Evolutionary conservation across 225 moss, liverwort and hornwort species (phyloP).

Genomic region (Asterella californica): DNA sequence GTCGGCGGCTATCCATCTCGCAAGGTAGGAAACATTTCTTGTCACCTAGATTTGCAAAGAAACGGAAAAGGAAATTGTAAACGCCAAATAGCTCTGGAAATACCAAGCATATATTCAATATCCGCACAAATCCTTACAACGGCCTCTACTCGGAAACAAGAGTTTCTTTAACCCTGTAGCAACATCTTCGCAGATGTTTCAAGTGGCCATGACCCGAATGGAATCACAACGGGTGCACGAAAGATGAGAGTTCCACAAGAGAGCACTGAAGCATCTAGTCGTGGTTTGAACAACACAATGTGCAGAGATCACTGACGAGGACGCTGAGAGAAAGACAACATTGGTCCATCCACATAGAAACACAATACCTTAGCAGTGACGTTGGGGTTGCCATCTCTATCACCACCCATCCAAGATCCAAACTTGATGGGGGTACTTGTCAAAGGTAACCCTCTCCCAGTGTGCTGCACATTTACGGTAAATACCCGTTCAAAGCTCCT

Average conservation of each 20-base stretch:
- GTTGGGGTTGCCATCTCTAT: constrained; percentile 82
- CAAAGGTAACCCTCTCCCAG: constrained; percentile 66
- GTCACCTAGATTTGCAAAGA: constrained; percentile 45
- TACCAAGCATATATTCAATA: neutral
- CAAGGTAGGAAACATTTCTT: constrained; percentile 71
- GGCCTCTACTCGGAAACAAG: neutral
- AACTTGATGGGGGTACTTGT: constrained; percentile 74
- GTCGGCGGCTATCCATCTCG: constrained; percentile 85
- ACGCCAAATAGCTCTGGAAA: neutral
- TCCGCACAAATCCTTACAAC: neutral
- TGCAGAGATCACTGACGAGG: neutral
- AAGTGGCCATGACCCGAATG: neutral
- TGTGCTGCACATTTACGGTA: constrained; percentile 38
- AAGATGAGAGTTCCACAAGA: neutral
- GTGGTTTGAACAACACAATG: neutral
- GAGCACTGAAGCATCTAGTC: neutral
- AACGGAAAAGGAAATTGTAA: neutral
- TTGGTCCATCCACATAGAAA: neutral
- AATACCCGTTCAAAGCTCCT: neutral
- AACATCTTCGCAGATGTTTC: neutral
- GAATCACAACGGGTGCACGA: neutral
- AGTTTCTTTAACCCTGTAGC: neutral
- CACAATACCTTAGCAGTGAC: constrained; percentile 61
- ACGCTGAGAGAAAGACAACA: neutral
- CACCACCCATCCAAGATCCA: constrained; percentile 93